Base-by-base conservation (phyloP, 371 early-diverging fungal genomes). In the Quaeritorhiza haematococci region DNA sequence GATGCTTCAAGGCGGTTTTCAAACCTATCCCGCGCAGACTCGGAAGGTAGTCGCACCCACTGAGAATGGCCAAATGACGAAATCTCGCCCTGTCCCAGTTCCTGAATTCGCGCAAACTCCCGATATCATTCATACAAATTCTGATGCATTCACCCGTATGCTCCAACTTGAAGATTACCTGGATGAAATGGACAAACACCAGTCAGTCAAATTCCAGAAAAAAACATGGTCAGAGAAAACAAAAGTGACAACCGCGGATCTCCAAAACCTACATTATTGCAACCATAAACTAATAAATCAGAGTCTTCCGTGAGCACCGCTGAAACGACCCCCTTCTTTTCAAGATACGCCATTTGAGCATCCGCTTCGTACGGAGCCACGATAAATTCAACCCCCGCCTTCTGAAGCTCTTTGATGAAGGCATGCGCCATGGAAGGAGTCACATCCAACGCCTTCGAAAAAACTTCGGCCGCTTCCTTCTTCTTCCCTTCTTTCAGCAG, bases 361-460 rank as follows among this genome's bases (percentile, higher is more conserved):
- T 99, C 99, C 0, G 99, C 95, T 69, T 99, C 99, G 61, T 96
- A 99, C 0, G 99, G 99, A 3, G 98, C 94, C 1, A 98, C 92
- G 5, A 98, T 74, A 69, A 80, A 91, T 41, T 85, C 71, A 26
- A 99, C 77, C 17, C 78, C 74, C 28, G 75, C 74, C 17, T 62
- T 64, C 26, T 78, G 61, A n/a, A 98, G 72, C 34, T 73, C 85
- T 77, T 82, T 70, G 41, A 93, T 87, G 0, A 95, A 77, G 10
- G 76, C 66, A 30, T 67, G 66, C 0, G 92, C 92, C 89, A 98
- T 94, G 17, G 71, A 63, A 0, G 87, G 85, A 1, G 87, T 89
- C 17, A 91, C 80, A 55, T 78, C 78, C 7, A 90, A 67, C 28
- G 80, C 62, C 28, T 71, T 70, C 43, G 78, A 82, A 42, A 90